Evolutionary conservation across 164 flowering plant species (phyloP), one percentile per base, ranked within the genome.

Genomic region (Tetrastigma voinierianum): DNA sequence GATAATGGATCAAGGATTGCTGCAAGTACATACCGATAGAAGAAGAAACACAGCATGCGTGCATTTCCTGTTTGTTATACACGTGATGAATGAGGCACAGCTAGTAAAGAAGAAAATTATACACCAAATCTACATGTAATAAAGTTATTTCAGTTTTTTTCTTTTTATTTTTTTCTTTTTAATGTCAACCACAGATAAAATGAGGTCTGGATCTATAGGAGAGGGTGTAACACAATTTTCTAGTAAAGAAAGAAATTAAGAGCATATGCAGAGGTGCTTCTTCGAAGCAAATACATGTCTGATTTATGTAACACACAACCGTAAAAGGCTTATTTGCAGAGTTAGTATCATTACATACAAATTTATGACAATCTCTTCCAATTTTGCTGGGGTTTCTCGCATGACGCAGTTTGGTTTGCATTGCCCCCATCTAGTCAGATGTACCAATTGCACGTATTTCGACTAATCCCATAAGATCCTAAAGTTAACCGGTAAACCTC

Each of bases 11-110:
- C 51, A 25, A 72, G 48, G 59, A 62, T 68, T 25, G 20, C 47
- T 61, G 64, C 66, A 46, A 75, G 78, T 81, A 76, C 59, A 83
- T 77, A 83, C 65, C 19, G 49, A 68, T 61, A 45, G 56, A 65
- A 47, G 54, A 59, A 65, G 57, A 67, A 71, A 62, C 57, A 64
- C 6, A n/a, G n/a, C n/a, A n/a, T 44, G 8, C 65, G 69, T 44
- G 51, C 25, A 4, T 62, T 53, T 55, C 70, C 57, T 61, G 65
- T 64, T 73, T 57, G 46, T 56, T 53, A 57, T 40, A 51, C 17
- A 57, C 65, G 67, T 59, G 6, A 25, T 56, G 61, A 54, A 51
- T 62, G 67, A 68, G 63, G 71, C 40, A 25, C 6, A 25, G 40
- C 40, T 66, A 62, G 67, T 68, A 53, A 70, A 74, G 69, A 69